Evolutionary conservation across 768 basidiomycete species (phyloP), one percentile per base, ranked within the genome.

Genomic region (Chalciporus chontae): DNA sequence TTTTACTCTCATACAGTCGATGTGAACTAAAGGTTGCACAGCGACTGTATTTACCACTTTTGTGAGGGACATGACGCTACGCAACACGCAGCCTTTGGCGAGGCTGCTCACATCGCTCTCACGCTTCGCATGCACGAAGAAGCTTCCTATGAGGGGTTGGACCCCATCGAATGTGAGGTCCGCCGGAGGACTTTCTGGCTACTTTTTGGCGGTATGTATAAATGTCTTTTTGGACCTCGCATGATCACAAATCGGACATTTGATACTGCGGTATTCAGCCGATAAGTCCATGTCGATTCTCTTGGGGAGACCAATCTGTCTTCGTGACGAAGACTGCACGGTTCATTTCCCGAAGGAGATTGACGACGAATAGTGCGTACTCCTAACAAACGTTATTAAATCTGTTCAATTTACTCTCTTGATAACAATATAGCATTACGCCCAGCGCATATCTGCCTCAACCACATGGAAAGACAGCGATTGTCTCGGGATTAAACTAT

Each of bases 221-320:
- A 19, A 10, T 43, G 40, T 48, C 21, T 6, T 40, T 48, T 32
- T 42, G 17, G 23, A 44, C 46, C 36, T 38, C 45, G 11, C 47
- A 26, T 45, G 26, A 39, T 19, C 19, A n/a, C 27, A 18, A 45
- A 38, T 19, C 6, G 19, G 5, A 17, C 11, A 8, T 47, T 44
- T 37, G 43, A 47, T 49, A 43, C 36, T 43, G 49, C 49, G 15
- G 21, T 48, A 45, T 51, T 23, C 62, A 90, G 90, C 90, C 54
- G 93, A 94, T 66, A 92, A 92, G 69, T 91, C 90, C 15, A 88
- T 87, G 85, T 86, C 87, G 42, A 86, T 92, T 58, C 73, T 93
- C 37, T 75, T 92, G 40, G 89, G 88, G 15, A 77, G 91, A 51
- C 90, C 90, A 34, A 89, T 93, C 55, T 89, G 84, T 66, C 74